Evolutionary conservation across 208 protist genomes (phyloP), one percentile per base, ranked within the genome.

Genomic region (Naegleria fowleri): DNA sequence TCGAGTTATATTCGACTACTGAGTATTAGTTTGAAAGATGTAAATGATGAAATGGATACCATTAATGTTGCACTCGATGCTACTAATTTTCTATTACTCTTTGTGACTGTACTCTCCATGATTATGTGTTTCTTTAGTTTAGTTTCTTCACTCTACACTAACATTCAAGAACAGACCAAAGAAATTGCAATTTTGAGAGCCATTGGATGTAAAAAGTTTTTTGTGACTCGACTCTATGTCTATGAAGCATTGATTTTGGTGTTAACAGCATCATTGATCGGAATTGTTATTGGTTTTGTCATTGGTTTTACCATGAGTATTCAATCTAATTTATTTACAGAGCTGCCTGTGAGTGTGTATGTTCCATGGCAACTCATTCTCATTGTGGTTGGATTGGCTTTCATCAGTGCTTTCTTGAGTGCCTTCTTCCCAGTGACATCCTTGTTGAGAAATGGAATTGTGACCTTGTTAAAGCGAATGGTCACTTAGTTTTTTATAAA

Each of bases 171-270:
- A 87, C 97, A 97, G 88, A 95, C 95, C 9, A 99, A 99, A 93
- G 98, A 99, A 25, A 98, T 99, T 91, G 98, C 96, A 67, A 93
- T 98, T 38, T 94, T 98, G 48, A 93, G 97, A 19, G 97, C 97
- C 39, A 89, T 99, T 55, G 98, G 98, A 58, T 94, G 97, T 90
- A 92, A 92, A 1, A 93, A 94, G 43, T 94, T 92, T 16, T 95
- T 95, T 88, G 92, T 98, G 0, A 94, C 96, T 41, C 94, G 97
- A 90, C 94, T 99, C 39, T 99, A 97, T 92, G 91, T 98, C 25
- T 98, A 97, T 92, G 98, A 99, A 91, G 96, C 98, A 16, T 98
- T 99, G 86, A 85, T 98, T 7, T 92, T 99, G 19, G 96, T 99
- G 3, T 84, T 98, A 5, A 90, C 96, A 0, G 93, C 97, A 0